A percentile compares a stretch with the other conserved stretches of the same genome.
Evolutionary conservation across 495 filamentous ascomycete species (phyloP).

Genomic region (Bacidia gigantensis): DNA sequence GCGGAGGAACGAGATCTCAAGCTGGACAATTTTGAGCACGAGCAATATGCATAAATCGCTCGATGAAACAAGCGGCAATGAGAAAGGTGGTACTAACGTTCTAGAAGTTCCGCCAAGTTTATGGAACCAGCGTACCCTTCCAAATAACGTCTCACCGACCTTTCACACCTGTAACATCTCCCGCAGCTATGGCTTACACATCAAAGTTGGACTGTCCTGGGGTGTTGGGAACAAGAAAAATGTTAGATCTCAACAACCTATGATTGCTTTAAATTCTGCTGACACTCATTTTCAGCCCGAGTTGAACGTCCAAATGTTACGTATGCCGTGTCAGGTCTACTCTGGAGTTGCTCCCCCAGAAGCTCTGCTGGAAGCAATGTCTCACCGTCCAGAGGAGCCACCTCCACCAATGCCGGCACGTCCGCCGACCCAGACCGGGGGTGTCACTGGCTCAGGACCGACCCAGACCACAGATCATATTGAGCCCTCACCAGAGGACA

Average conservation of each 20-base stretch:
- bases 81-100: conserved; percentile 47
- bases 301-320: conserved; percentile 57
- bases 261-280: conserved; percentile 3
- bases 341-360: conserved; percentile 81
- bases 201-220: conserved; percentile 60
- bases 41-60: conserved; percentile 56
- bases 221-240: conserved; percentile 35
- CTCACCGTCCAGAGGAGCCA: conserved; percentile 21
- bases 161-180: conserved; percentile 84
- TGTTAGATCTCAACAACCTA: too few relatives aligned
- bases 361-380: conserved; percentile 57
- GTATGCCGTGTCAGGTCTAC: conserved; percentile 66
- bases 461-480: conserved; percentile 11
- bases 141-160: conserved; percentile 69
- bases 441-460: conserved; percentile 9
- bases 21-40: conserved; percentile 54
- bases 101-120: conserved; percentile 47
- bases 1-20: conserved; percentile 44
- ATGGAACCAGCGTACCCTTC: conserved; percentile 58
- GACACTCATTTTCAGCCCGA: conserved; percentile 38
- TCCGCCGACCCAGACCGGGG: conserved; percentile 28
- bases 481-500: conserved; percentile 22
- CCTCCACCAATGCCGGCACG: conserved; percentile 16
- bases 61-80: conserved; percentile 19
- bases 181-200: conserved; percentile 67